These are phyloP conservation scores for Boletus rex-veris DNA, from an alignment of 768 basidiomycete genomes.

Conservation along the genomic window DNA sequence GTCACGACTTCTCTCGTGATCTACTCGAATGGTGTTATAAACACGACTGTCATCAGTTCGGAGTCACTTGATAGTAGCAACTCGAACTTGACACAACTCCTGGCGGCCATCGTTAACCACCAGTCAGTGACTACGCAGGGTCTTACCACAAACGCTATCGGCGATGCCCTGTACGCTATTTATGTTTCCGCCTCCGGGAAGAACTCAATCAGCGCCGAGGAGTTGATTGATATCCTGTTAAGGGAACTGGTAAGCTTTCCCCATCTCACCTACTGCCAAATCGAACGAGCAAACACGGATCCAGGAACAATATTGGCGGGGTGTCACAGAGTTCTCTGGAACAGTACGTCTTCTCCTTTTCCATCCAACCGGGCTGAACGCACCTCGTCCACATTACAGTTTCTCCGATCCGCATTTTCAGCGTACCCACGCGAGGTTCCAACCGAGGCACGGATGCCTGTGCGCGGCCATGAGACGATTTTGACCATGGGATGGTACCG, in stretches of 20 bases:
- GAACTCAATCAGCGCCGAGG: neutral
- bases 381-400: neutral
- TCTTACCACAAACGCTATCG: conserved; percentile 12
- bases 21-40: conserved; percentile 4
- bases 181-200: neutral
- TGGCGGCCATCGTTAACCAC: conserved; percentile 5
- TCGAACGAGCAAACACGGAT: no score
- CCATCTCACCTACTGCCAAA: neutral
- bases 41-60: neutral
- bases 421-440: neutral
- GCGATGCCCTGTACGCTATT: conserved; percentile 17
- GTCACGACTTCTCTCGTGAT: conserved; percentile 12
- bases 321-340: conserved; percentile 16
- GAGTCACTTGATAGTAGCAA: neutral
- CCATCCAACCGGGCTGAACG: neutral
- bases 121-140: conserved; percentile 12
- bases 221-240: neutral
- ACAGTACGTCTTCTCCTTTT: conserved; percentile 4
- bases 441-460: neutral
- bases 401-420: conserved; percentile 9
- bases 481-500: conserved; percentile 3
- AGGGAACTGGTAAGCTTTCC: neutral
- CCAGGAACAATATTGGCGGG: conserved; percentile 14
- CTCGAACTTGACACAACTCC: conserved; percentile 8
- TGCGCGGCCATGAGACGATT: neutral